phyloP scores from a whole-genome alignment of 495 filamentous ascomycete genomes.

The Hypoxylon lenormandii region DNA sequence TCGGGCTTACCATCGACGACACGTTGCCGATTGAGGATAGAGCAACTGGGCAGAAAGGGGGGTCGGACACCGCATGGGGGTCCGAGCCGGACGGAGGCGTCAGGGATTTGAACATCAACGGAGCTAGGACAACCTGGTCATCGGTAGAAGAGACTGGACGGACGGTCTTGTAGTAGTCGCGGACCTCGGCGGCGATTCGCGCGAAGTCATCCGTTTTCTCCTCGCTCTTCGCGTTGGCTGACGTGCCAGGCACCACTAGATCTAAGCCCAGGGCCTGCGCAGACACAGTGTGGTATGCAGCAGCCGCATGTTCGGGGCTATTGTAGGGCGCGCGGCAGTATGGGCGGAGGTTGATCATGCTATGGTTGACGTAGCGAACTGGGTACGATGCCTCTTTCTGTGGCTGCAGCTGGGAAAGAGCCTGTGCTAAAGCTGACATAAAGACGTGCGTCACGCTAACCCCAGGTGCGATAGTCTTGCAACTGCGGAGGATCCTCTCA shows the following conservation, averaged over 20 bases:
- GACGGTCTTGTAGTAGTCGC: constrained; percentile 24
- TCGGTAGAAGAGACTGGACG: constrained; percentile 20
- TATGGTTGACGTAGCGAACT: constrained; percentile 51
- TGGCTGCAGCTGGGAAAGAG: constrained; percentile 42
- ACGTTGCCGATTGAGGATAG: constrained; percentile 38
- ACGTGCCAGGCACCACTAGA: constrained; percentile 21
- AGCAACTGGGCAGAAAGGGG: constrained; percentile 32
- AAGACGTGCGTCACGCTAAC: constrained; percentile 54
- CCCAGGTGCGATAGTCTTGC: constrained; percentile 38
- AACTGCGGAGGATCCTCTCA: constrained; percentile 29
- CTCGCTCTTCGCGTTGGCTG: neutral
- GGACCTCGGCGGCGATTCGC: constrained; percentile 11
- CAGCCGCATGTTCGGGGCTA: constrained; percentile 42
- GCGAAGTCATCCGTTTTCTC: constrained; percentile 6
- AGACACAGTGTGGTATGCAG: constrained; percentile 52
- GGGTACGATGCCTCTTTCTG: constrained; percentile 15
- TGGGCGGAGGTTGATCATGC: constrained; percentile 50
- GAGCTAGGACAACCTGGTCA: constrained; percentile 25
- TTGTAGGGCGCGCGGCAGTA: constrained; percentile 48
- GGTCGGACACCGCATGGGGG: constrained; percentile 23
- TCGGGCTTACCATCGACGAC: constrained; percentile 15
- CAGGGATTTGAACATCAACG: constrained; percentile 29
- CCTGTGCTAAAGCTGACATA: constrained; percentile 51
- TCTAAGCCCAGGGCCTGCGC: constrained; percentile 33
- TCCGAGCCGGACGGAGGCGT: constrained; percentile 18